A percentile compares a stretch with the other conserved stretches of the same genome.
Conservation (phyloP, 176 grass and related monocot genomes). For the Oryza longistaminata region DNA sequence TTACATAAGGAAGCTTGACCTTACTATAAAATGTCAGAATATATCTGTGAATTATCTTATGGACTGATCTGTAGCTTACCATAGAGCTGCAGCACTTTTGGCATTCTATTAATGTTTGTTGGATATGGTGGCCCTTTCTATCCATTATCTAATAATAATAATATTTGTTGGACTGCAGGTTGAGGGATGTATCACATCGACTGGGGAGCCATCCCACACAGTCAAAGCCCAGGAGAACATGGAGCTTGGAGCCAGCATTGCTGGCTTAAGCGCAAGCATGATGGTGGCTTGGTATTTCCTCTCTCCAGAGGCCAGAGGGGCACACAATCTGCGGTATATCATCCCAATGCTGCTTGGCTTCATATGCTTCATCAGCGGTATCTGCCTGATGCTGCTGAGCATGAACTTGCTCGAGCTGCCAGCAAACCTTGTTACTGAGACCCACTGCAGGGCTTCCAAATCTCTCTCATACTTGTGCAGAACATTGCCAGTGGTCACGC, state of each 20-base stretch:
- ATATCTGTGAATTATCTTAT: too few relatives aligned
- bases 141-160: too few relatives aligned
- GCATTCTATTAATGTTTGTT: too few relatives aligned
- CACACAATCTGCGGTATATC: conserved; percentile 5
- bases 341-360: not conserved
- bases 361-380: not conserved
- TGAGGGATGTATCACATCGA: not conserved
- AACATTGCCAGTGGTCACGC: not conserved
- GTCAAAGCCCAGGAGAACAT: conserved; percentile 8
- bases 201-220: not conserved
- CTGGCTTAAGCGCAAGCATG: not conserved
- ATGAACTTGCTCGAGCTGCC: not conserved
- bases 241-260: conserved; percentile 17
- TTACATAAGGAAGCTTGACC: too few relatives aligned
- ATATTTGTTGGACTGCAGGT: not conserved
- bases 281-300: conserved; percentile 25
- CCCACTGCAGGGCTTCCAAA: too few relatives aligned
- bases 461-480: too few relatives aligned
- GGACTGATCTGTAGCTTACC: too few relatives aligned
- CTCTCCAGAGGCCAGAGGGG: not conserved
- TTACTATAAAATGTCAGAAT: too few relatives aligned
- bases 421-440: too few relatives aligned
- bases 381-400: not conserved
- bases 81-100: too few relatives aligned
- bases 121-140: too few relatives aligned